Conservation (phyloP, 805 yeast species). For the Metschnikowia kofuensis region DNA sequence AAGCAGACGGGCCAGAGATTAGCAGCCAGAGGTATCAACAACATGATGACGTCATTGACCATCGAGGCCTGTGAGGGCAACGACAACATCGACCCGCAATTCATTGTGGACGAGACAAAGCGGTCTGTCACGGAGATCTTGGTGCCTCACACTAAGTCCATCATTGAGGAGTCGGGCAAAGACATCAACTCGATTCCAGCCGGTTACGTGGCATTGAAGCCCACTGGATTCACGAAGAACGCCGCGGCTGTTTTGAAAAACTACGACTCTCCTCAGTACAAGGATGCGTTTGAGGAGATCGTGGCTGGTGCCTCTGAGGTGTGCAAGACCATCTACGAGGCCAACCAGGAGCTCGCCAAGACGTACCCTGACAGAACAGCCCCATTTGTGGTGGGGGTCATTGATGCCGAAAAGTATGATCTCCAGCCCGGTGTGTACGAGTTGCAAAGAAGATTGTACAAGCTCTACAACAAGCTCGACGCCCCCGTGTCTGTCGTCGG, state of each 20-base stretch:
- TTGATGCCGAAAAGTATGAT: slow-evolving; percentile 90
- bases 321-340: slow-evolving; percentile 52
- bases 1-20: slow-evolving; percentile 65
- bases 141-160: slow-evolving; percentile 65
- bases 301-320: slow-evolving; percentile 64
- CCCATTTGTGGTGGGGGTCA: slow-evolving; percentile 72
- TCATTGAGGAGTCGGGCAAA: slow-evolving; percentile 44
- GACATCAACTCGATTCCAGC: slow-evolving; percentile 73
- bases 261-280: slow-evolving; percentile 47
- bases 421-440: slow-evolving; percentile 90
- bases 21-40: slow-evolving; percentile 72
- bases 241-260: slow-evolving; percentile 72
- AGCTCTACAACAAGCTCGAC: slow-evolving; percentile 61
- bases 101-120: slow-evolving; percentile 61
- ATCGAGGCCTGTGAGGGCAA: slow-evolving; percentile 90
- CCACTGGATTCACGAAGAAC: slow-evolving; percentile 80
- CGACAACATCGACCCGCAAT: slow-evolving; percentile 54
- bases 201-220: slow-evolving; percentile 90
- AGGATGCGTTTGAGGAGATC: slow-evolving; percentile 50
- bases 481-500: slow-evolving; percentile 73
- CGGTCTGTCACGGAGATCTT: slow-evolving; percentile 65
- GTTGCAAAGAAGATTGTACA: slow-evolving; percentile 77
- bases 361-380: slow-evolving; percentile 62
- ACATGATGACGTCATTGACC: slow-evolving; percentile 93
- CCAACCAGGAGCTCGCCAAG: slow-evolving; percentile 48